phyloP scores from a whole-genome alignment of 2,329 filamentous ascomycete species.

The Ophiostoma himal-ulmi region DNA sequence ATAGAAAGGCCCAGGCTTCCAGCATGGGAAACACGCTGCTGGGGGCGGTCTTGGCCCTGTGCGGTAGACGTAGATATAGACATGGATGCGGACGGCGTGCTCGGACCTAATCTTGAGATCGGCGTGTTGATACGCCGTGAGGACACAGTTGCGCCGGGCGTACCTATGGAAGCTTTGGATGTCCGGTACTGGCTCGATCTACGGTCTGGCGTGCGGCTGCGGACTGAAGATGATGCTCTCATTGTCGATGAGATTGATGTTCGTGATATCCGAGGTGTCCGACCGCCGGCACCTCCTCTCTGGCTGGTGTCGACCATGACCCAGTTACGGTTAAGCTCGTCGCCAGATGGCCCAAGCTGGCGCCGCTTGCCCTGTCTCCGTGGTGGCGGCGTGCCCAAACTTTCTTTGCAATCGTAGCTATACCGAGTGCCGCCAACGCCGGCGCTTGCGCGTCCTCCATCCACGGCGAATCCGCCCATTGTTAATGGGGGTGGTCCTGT shows the following conservation, averaged over 20 bases:
- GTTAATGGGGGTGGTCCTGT: not conserved
- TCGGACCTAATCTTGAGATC: conserved; percentile 34
- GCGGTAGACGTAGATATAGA: not conserved
- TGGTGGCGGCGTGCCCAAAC: conserved; percentile 18
- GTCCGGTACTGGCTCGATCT: conserved; percentile 20
- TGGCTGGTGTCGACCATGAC: conserved; percentile 53
- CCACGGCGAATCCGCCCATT: not conserved
- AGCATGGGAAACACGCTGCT: conserved; percentile 40
- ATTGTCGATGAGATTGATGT: not conserved
- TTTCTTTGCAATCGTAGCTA: not conserved
- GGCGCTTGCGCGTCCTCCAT: not conserved
- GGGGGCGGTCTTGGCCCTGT: conserved; percentile 20
- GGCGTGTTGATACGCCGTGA: conserved; percentile 44
- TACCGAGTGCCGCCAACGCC: not conserved
- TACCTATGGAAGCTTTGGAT: conserved; percentile 15
- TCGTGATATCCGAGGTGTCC: not conserved
- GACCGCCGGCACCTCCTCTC: not conserved
- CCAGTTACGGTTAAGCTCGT: conserved; percentile 63
- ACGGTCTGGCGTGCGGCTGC: conserved; percentile 11
- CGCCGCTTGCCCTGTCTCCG: conserved; percentile 48
- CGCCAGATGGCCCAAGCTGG: conserved; percentile 46
- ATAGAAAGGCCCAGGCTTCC: conserved; percentile 40
- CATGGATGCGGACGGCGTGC: conserved; percentile 18
- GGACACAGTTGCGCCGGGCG: conserved; percentile 32
- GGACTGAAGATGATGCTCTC: not conserved